A percentile compares a stretch with the other conserved stretches of the same genome.
These are phyloP conservation scores for Nakazawaea ernobii DNA, from an alignment of 805 yeast genomes.

Conservation along the genomic window DNA sequence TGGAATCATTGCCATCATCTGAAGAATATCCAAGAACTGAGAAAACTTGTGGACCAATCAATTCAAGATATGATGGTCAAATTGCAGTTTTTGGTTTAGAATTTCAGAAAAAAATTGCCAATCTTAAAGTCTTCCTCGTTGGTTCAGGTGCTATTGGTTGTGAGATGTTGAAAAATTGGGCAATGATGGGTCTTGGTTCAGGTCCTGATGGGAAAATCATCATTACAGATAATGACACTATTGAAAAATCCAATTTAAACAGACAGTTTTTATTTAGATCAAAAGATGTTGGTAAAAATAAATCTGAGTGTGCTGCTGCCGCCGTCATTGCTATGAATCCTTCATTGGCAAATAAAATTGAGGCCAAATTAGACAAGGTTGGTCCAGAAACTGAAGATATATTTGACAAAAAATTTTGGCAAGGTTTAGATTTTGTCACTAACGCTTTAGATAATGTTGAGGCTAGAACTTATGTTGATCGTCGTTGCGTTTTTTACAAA, in stretches of 20 bases:
- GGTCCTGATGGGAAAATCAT: slow-evolving; percentile 82
- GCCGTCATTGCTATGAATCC: slow-evolving; percentile 89
- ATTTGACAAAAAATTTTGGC: slow-evolving; percentile 85
- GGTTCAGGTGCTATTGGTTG: slow-evolving; percentile 99
- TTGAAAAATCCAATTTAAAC: slow-evolving; percentile 92
- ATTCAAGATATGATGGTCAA: slow-evolving; percentile 88
- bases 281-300: slow-evolving; percentile 86
- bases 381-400: slow-evolving; percentile 89
- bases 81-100: slow-evolving; percentile 88
- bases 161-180: slow-evolving; percentile 98
- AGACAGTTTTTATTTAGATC: slow-evolving; percentile 95
- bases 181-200: slow-evolving; percentile 89
- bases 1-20: slow-evolving; percentile 77
- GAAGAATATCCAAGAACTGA: slow-evolving; percentile 56
- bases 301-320: slow-evolving; percentile 83
- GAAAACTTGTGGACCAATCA: slow-evolving; percentile 67
- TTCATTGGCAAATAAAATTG: slow-evolving; percentile 71
- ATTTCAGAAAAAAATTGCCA: slow-evolving; percentile 67
- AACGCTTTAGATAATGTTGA: slow-evolving; percentile 97
- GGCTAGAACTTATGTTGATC: slow-evolving; percentile 95
- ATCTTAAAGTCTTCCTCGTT: slow-evolving; percentile 81
- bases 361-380: slow-evolving; percentile 76
- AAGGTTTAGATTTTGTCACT: slow-evolving; percentile 76
- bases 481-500: slow-evolving; percentile 89
- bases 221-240: slow-evolving; percentile 91